Conservation (phyloP, 306 rosid genomes). For the Prunus campanulata region DNA sequence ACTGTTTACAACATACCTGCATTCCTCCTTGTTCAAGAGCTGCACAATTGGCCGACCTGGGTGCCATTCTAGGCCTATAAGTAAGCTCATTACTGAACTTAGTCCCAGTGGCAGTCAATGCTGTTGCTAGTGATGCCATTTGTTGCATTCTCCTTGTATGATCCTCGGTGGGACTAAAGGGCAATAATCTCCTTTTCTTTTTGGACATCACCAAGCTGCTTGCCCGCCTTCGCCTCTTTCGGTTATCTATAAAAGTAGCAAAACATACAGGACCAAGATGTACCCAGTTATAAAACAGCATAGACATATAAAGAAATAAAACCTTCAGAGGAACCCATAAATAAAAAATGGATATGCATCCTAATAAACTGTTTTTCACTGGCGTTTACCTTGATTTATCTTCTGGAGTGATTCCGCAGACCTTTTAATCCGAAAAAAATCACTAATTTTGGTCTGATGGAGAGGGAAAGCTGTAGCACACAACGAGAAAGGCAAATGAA, state of each 20-base stretch:
- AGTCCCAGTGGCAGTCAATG: conserved; percentile 67
- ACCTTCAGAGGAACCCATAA: not conserved
- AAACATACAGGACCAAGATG: not conserved
- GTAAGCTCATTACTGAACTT: conserved; percentile 70
- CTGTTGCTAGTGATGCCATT: conserved; percentile 94
- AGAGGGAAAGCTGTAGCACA: conserved; percentile 78
- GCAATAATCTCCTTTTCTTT: conserved; percentile 61
- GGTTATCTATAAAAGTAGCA: conserved; percentile 33
- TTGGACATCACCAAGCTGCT: conserved; percentile 55
- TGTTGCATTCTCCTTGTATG: conserved; percentile 62
- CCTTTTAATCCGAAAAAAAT: conserved; percentile 71
- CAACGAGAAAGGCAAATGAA: not conserved
- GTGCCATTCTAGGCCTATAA: conserved; percentile 73
- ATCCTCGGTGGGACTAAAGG: conserved; percentile 63
- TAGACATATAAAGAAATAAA: not conserved
- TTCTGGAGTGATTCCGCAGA: conserved; percentile 19
- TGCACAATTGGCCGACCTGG: conserved; percentile 63
- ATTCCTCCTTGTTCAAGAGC: conserved; percentile 78
- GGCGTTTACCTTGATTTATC: conserved; percentile 42
- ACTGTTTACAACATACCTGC: conserved; percentile 53
- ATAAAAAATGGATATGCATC: no score
- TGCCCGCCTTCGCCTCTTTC: conserved; percentile 58
- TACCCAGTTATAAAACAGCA: not conserved
- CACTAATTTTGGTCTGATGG: conserved; percentile 79
- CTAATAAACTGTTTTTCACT: not conserved